A percentile compares a stretch with the other conserved stretches of the same genome.
Conservation (phyloP, 768 basidiomycete genomes). For the Gloeophyllum trabeum region DNA sequence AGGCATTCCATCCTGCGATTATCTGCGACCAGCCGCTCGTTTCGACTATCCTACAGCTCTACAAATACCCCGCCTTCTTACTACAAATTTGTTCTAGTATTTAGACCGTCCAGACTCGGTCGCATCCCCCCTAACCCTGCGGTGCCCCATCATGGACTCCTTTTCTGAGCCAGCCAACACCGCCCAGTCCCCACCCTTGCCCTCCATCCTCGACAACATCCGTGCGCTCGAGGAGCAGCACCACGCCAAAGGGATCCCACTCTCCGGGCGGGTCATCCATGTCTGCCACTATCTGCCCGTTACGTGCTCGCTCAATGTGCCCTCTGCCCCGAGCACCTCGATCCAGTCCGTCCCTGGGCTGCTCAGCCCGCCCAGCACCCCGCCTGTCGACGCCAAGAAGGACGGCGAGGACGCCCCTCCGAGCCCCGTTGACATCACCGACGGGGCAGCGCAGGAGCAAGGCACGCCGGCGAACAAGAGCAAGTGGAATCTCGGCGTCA, state of each 20-base stretch:
- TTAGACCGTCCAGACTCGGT: too few species aligned
- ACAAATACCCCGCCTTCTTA: too few species aligned
- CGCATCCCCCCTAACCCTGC: too few species aligned
- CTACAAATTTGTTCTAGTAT: too few species aligned
- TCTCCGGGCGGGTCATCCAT: constrained; percentile 86
- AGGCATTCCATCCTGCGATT: too few species aligned
- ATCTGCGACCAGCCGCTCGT: too few species aligned
- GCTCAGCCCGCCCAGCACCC: constrained; percentile 69
- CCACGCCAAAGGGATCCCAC: constrained; percentile 26
- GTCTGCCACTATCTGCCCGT: constrained; percentile 87
- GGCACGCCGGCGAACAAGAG: constrained; percentile 5
- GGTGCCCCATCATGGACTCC: too few species aligned
- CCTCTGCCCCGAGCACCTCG: constrained; percentile 3
- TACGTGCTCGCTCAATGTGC: constrained; percentile 44
- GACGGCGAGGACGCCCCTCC: constrained; percentile 28
- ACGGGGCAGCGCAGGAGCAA: constrained; percentile 8
- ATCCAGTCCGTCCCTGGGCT: constrained; percentile 31
- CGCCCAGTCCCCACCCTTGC: too few species aligned
- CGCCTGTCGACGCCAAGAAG: constrained; percentile 43
- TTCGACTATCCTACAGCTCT: too few species aligned
- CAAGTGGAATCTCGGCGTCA: constrained; percentile 62
- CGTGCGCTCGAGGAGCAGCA: neutral
- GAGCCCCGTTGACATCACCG: constrained; percentile 8
- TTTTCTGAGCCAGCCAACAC: too few species aligned
- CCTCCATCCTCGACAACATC: too few species aligned